A percentile compares a stretch with the other conserved stretches of the same genome.
These are phyloP conservation scores for Fonsecaea nubica DNA, from an alignment of 2,329 filamentous ascomycete genomes.

Conservation along the genomic window DNA sequence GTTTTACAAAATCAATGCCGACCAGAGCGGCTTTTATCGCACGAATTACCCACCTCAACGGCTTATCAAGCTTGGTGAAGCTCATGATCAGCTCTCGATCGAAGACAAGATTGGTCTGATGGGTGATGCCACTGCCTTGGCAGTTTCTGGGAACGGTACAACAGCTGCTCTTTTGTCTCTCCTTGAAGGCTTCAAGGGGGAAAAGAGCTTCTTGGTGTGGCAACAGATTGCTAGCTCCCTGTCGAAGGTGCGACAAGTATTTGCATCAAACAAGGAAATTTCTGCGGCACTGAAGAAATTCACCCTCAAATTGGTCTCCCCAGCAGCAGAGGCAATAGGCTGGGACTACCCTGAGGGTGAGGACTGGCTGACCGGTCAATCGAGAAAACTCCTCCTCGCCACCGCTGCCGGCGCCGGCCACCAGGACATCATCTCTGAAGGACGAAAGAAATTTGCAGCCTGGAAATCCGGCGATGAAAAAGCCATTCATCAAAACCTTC, in stretches of 20 bases:
- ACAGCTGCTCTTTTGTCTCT: conserved; percentile 84
- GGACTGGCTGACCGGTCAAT: conserved; percentile 79
- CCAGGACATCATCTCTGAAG: conserved; percentile 72
- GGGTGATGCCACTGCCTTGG: conserved; percentile 86
- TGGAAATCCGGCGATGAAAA: conserved; percentile 73
- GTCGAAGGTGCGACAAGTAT: conserved; percentile 79
- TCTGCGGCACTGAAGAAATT: conserved; percentile 78
- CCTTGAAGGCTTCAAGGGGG: conserved; percentile 79
- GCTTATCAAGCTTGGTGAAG: conserved; percentile 77
- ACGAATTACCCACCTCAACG: conserved; percentile 91
- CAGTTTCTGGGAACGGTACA: conserved; percentile 82
- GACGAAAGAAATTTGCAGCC: conserved; percentile 77
- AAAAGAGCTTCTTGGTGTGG: conserved; percentile 89
- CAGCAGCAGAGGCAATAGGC: conserved; percentile 78
- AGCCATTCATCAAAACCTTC: conserved; percentile 81
- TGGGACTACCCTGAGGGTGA: conserved; percentile 83
- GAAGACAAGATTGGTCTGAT: conserved; percentile 94
- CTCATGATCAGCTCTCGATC: conserved; percentile 75
- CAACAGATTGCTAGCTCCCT: conserved; percentile 81
- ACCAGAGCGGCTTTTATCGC: conserved; percentile 87
- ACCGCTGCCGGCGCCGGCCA: conserved; percentile 79
- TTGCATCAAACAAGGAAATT: conserved; percentile 75
- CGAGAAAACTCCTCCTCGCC: conserved; percentile 80
- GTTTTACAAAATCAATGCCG: conserved; percentile 94
- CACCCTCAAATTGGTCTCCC: conserved; percentile 73